phyloP scores from a whole-genome alignment of 2,329 filamentous ascomycete genomes.

The Grosmannia clavigera region DNA sequence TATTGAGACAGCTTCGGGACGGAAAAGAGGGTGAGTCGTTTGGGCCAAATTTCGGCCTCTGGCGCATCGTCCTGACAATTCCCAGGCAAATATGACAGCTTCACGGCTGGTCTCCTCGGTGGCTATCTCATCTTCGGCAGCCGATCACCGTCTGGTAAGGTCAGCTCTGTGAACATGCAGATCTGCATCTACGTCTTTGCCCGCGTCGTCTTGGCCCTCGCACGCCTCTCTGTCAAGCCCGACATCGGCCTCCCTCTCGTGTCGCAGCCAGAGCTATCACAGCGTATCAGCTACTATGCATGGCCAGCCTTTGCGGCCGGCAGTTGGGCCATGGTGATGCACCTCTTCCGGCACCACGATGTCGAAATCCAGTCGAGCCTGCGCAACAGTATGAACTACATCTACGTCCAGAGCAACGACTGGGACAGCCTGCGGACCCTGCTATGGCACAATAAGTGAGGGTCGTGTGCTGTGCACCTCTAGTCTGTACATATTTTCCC shows the following conservation, averaged over 20 bases:
- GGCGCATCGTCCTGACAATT: not conserved
- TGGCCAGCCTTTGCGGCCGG: constrained; percentile 89
- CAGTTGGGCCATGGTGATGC: constrained; percentile 93
- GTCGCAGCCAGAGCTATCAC: constrained; percentile 33
- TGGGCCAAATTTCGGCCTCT: not conserved
- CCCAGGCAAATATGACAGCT: constrained; percentile 65
- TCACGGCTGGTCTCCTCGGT: constrained; percentile 76
- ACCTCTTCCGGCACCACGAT: constrained; percentile 83
- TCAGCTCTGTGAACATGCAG: constrained; percentile 81
- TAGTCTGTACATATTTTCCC: not conserved
- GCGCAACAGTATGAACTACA: constrained; percentile 93
- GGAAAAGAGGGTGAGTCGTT: constrained; percentile 42
- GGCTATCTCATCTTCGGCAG: constrained; percentile 86
- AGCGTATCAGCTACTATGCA: constrained; percentile 52
- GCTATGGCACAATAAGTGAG: constrained; percentile 66
- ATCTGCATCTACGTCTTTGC: constrained; percentile 98
- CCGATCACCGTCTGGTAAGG: constrained; percentile 51
- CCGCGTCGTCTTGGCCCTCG: constrained; percentile 72
- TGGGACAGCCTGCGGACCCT: constrained; percentile 83
- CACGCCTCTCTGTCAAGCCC: constrained; percentile 67
- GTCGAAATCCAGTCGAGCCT: constrained; percentile 84
- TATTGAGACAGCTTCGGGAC: constrained; percentile 51
- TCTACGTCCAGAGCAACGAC: constrained; percentile 78
- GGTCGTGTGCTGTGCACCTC: not conserved
- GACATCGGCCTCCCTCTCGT: constrained; percentile 36